These are phyloP conservation scores for Pestalotiopsis sp. DNA, from an alignment of 2,329 filamentous ascomycete genomes.

Conservation along the genomic window DNA sequence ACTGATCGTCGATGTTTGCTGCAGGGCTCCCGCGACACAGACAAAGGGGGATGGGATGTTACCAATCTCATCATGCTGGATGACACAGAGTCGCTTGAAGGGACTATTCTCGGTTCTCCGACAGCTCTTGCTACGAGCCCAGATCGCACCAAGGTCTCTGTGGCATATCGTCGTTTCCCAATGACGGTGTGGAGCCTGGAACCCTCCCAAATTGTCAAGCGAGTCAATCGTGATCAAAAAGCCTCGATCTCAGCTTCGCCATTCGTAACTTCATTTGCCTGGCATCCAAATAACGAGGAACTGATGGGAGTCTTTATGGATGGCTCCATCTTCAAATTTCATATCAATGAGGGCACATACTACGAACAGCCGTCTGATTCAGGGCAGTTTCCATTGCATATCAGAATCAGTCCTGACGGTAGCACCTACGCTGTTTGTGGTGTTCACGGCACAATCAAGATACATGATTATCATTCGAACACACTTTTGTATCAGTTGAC, in stretches of 20 bases:
- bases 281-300: slow-evolving; percentile 23
- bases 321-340: slow-evolving; percentile 28
- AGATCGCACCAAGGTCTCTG: slow-evolving; percentile 7
- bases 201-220: slow-evolving; percentile 5
- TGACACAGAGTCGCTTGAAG: slow-evolving; percentile 4
- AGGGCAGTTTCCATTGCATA: slow-evolving; percentile 14
- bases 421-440: slow-evolving; percentile 20
- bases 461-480: slow-evolving; percentile 21
- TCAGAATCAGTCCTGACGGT: slow-evolving; percentile 18
- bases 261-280: slow-evolving; percentile 17
- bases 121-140: slow-evolving; percentile 1
- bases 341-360: slow-evolving; percentile 18
- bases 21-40: not conserved
- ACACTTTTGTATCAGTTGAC: slow-evolving; percentile 22
- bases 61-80: not conserved
- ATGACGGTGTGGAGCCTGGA: slow-evolving; percentile 6
- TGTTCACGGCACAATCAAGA: slow-evolving; percentile 18
- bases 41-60: not conserved
- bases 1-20: slow-evolving; percentile 4
- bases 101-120: slow-evolving; percentile 3
- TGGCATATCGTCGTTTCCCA: slow-evolving; percentile 8
- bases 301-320: slow-evolving; percentile 25
- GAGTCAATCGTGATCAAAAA: slow-evolving; percentile 2
- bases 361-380: slow-evolving; percentile 19
- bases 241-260: slow-evolving; percentile 8